phyloP scores from a whole-genome alignment of 805 yeast genomes.

The Candida vaughaniae region DNA sequence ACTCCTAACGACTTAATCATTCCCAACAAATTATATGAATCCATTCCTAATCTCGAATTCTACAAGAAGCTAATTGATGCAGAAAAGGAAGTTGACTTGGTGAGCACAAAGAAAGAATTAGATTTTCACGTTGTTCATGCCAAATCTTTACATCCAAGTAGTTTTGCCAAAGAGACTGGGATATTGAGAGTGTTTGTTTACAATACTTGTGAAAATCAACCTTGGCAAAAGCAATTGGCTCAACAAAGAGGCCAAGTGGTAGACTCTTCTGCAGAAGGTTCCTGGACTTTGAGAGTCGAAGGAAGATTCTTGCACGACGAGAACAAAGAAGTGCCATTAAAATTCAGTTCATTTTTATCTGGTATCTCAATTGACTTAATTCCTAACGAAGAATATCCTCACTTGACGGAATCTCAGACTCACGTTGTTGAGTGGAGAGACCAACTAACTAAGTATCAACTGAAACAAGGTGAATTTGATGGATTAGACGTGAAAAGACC shows the following conservation, averaged over 20 bases:
- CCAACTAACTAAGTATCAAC: conserved; percentile 27
- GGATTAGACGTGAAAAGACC: conserved; percentile 84
- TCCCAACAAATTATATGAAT: conserved; percentile 35
- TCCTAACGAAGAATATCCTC: conserved; percentile 39
- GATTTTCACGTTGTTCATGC: conserved; percentile 72
- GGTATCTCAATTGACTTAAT: conserved; percentile 80
- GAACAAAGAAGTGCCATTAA: conserved; percentile 27
- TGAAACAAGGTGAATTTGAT: conserved; percentile 52
- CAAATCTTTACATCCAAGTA: conserved; percentile 38
- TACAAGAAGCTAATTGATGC: conserved; percentile 73
- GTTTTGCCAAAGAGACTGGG: conserved; percentile 47
- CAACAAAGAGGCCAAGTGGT: conserved; percentile 19
- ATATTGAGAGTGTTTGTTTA: conserved; percentile 77
- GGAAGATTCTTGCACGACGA: conserved; percentile 68
- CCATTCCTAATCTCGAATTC: conserved; percentile 67
- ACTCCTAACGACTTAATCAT: conserved; percentile 43
- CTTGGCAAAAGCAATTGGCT: conserved; percentile 58
- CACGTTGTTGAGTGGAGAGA: conserved; percentile 89
- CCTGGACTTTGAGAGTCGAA: conserved; percentile 87
- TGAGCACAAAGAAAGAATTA: conserved; percentile 76
- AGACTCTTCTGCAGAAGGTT: conserved; percentile 38
- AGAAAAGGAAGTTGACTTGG: conserved; percentile 79
- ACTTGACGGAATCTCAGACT: conserved; percentile 26
- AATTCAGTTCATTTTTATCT: conserved; percentile 77
- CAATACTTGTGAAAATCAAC: conserved; percentile 80